Percentiles rank a stretch among this genome's conserved stretches.
Conservation (phyloP, 2,329 filamentous ascomycete species). For the Lecanicillium sp. region DNA sequence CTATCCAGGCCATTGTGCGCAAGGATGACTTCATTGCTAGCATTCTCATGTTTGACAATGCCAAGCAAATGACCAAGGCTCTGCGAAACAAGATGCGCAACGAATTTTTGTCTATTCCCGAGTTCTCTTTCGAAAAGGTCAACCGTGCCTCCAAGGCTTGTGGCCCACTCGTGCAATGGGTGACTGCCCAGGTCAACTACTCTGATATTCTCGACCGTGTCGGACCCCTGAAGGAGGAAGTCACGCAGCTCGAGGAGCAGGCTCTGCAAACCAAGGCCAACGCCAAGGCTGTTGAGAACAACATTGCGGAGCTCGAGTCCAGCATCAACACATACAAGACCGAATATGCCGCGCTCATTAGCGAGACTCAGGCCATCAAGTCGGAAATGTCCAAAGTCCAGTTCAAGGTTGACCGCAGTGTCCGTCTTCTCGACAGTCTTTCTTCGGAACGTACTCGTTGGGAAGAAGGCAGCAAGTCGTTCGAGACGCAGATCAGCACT, state of each 20-base stretch:
- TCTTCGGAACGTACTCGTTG: constrained; percentile 89
- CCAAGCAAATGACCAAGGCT: constrained; percentile 81
- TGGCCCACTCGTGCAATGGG: constrained; percentile 95
- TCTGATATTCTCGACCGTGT: constrained; percentile 95
- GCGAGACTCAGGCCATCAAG: constrained; percentile 96
- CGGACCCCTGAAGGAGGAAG: constrained; percentile 86
- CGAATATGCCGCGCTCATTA: constrained; percentile 92
- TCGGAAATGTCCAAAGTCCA: constrained; percentile 92
- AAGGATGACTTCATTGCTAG: constrained; percentile 95
- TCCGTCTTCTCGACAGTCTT: constrained; percentile 86
- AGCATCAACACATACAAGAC: constrained; percentile 95
- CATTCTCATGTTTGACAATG: constrained; percentile 96
- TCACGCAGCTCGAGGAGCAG: constrained; percentile 77
- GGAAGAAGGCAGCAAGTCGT: constrained; percentile 96
- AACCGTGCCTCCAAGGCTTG: constrained; percentile 96
- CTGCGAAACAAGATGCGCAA: constrained; percentile 84
- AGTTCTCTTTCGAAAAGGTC: constrained; percentile 94
- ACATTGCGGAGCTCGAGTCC: constrained; percentile 73
- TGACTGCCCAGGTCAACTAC: constrained; percentile 91
- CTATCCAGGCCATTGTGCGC: constrained; percentile 80
- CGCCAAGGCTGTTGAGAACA: constrained; percentile 84
- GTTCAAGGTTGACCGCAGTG: constrained; percentile 96
- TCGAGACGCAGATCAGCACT: constrained; percentile 95
- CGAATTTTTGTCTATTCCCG: constrained; percentile 85
- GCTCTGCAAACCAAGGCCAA: constrained; percentile 89